A percentile compares a stretch with the other conserved stretches of the same genome.
Evolutionary conservation across 2,329 filamentous ascomycete species (phyloP).

Genomic region (Exophiala xenobiotica): DNA sequence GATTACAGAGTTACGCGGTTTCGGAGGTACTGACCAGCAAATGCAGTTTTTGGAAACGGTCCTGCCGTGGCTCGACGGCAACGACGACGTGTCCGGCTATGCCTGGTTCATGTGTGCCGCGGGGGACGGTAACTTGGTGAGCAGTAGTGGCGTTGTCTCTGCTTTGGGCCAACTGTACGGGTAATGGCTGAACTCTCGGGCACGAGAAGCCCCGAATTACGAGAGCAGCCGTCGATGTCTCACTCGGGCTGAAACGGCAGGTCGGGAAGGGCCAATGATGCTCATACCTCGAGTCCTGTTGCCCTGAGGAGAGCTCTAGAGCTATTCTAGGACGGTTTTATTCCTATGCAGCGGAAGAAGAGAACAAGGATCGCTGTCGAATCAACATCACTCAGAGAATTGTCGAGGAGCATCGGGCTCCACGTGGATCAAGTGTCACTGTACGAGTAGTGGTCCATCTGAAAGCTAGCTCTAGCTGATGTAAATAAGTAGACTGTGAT

Average conservation of each 20-base stretch:
- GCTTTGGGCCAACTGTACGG: slow-evolving; percentile 11
- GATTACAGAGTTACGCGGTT: slow-evolving; percentile 42
- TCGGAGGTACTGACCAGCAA: slow-evolving; percentile 19
- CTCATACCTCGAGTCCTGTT: background rate
- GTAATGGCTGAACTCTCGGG: background rate
- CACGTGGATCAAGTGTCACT: slow-evolving; percentile 3
- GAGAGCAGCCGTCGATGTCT: background rate
- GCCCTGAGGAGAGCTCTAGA: slow-evolving; percentile 3
- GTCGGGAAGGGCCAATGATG: background rate
- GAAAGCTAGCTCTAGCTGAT: slow-evolving; percentile 10
- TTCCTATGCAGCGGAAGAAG: slow-evolving; percentile 8
- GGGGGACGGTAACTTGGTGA: slow-evolving; percentile 32
- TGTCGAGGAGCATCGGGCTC: background rate
- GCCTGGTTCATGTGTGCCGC: slow-evolving; percentile 37
- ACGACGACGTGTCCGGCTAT: slow-evolving; percentile 40
- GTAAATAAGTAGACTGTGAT: slow-evolving; percentile 5
- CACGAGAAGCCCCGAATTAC: slow-evolving; percentile 3
- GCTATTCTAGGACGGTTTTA: slow-evolving; percentile 6
- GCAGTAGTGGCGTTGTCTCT: slow-evolving; percentile 14
- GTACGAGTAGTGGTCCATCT: slow-evolving; percentile 6
- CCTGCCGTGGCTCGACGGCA: slow-evolving; percentile 40
- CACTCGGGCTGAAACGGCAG: slow-evolving; percentile 4
- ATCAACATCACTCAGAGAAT: slow-evolving; percentile 4
- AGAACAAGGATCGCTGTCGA: slow-evolving; percentile 7
- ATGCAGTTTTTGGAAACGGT: slow-evolving; percentile 39